These are phyloP conservation scores for Ophiocordyceps sinensis DNA, from an alignment of 2,329 filamentous ascomycete species.

Conservation along the genomic window DNA sequence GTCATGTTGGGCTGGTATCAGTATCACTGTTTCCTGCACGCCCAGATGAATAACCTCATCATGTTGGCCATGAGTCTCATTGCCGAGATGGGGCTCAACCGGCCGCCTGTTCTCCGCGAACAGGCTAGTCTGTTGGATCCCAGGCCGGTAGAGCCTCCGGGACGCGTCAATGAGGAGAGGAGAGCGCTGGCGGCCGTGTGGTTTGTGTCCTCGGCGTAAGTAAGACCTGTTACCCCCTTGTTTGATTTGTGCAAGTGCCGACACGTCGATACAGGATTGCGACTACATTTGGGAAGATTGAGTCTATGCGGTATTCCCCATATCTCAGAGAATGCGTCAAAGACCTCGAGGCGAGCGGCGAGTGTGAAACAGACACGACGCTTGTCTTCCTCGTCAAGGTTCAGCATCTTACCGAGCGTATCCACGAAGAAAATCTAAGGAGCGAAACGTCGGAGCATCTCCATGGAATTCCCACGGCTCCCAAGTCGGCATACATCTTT, in stretches of 20 bases:
- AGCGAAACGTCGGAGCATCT: constrained; percentile 19
- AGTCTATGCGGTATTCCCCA: constrained; percentile 33
- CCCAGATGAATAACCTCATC: constrained; percentile 35
- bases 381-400: constrained; percentile 32
- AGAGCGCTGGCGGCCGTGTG: constrained; percentile 38
- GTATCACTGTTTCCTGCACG: constrained; percentile 38
- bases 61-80: constrained; percentile 31
- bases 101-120: constrained; percentile 24
- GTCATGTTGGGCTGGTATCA: constrained; percentile 37
- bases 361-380: constrained; percentile 31
- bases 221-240: not conserved
- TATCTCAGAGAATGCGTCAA: constrained; percentile 37
- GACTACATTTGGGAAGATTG: constrained; percentile 26
- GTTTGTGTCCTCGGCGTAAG: constrained; percentile 39
- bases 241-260: not conserved
- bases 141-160: constrained; percentile 20
- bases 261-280: constrained; percentile 17
- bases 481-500: constrained; percentile 28
- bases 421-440: constrained; percentile 24
- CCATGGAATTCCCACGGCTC: constrained; percentile 22
- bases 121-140: constrained; percentile 27
- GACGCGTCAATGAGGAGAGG: constrained; percentile 35
- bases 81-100: constrained; percentile 31
- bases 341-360: constrained; percentile 25
- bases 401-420: constrained; percentile 35